Base-by-base conservation (phyloP, 2,329 filamentous ascomycete species). In the Lomentospora prolificans region DNA sequence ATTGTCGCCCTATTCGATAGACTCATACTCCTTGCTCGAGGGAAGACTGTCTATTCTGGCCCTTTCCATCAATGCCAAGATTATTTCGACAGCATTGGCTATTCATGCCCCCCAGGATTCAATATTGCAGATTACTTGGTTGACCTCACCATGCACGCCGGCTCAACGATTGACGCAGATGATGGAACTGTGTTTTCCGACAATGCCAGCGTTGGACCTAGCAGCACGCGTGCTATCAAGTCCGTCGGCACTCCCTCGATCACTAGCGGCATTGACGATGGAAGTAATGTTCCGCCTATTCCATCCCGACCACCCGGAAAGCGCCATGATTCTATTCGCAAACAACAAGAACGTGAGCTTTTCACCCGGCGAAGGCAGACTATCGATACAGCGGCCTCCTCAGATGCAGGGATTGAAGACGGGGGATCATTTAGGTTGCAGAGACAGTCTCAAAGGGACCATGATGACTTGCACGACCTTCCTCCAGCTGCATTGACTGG, bases 81-180 rank as follows among this genome's bases (percentile, higher is more conserved):
- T 19, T 99, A 96, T 67, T 99, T 99, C 64, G 90, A 96, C 65
- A 80, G 84, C 50, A 85, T 96, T 59, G 95, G 94, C 46, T 99
- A 96, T 68, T 77, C 87, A 51, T 99, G 95, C 65, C 94, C 94
- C 9, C 87, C 91, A 24, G 95, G 95, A 2, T 99, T 97, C 79
- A 99, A 99, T 65, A 97, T 99, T 69, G 94, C 94, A 3, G 94
- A 99, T 68, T 99, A 96, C 66, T 81, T 99, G 4, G 91, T 99
- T 28, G 94, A 99, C 67, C 78, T 99, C 41, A 97, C 94, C 0
- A 97, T 99, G 92, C 94, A 99, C 67, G 91, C 90, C 24, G 82
- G 88, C 57, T 76, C 78, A 48, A 80, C 76, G 19, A 73, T 79
- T 5, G 31, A 66, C 25, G 78, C 82, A 56, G 80, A 85, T 31